These are phyloP conservation scores for Xylariaceae sp. DNA, from an alignment of 2,329 filamentous ascomycete genomes.

Conservation along the genomic window DNA sequence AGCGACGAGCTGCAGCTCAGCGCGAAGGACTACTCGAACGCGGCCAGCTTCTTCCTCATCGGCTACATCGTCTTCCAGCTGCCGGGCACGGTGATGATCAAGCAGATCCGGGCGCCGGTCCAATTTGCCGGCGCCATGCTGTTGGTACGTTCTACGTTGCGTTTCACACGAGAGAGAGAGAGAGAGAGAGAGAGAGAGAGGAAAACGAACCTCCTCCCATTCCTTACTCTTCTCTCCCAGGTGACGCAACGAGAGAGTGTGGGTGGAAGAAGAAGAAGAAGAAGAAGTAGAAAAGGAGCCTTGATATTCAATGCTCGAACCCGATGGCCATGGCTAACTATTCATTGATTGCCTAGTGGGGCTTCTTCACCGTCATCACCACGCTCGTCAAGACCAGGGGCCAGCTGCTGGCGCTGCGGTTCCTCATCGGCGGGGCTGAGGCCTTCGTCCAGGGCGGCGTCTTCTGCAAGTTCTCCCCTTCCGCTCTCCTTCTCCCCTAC, in stretches of 20 bases:
- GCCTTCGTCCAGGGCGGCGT: constrained; percentile 17
- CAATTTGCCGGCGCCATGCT: constrained; percentile 17
- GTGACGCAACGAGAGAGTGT: too few species aligned
- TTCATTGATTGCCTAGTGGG: constrained; percentile 9
- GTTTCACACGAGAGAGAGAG: neutral
- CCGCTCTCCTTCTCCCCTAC: neutral
- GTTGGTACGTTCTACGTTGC: constrained; percentile 5
- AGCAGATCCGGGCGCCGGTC: constrained; percentile 13
- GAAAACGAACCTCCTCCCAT: too few species aligned
- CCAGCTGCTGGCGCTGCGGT: constrained; percentile 12
- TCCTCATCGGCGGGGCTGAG: constrained; percentile 15
- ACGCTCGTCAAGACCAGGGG: constrained; percentile 9
- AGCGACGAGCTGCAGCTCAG: constrained; percentile 13
- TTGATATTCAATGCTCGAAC: too few species aligned
- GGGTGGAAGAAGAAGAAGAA: too few species aligned
- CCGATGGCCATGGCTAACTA: constrained; percentile 6
- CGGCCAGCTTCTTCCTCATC: constrained; percentile 13
- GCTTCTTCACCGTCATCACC: constrained; percentile 15
- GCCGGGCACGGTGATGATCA: constrained; percentile 17
- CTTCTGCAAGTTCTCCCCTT: constrained; percentile 11
- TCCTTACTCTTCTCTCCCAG: too few species aligned
- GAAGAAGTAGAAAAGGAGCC: too few species aligned
- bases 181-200: neutral
- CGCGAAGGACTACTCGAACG: constrained; percentile 13
- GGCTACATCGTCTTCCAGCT: constrained; percentile 17